Percentiles rank a stretch among this genome's conserved stretches.
These are phyloP conservation scores for Cryptosporidium tyzzeri DNA, from an alignment of 169 alveolate species.

Conservation along the genomic window DNA sequence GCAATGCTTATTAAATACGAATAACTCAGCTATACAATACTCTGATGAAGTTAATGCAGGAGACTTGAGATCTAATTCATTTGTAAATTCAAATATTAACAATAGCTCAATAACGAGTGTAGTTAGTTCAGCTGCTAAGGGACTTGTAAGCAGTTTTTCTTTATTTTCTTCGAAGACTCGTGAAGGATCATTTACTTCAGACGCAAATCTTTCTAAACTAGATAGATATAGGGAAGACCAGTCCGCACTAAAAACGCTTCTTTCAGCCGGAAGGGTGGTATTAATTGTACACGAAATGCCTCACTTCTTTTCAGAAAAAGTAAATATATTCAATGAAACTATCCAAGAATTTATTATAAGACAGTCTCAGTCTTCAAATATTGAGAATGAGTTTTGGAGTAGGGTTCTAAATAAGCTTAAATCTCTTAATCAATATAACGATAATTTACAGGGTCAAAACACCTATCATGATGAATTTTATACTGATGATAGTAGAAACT, in stretches of 20 bases:
- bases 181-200: slow-evolving; percentile 73
- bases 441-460: neutral
- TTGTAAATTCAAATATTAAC: slow-evolving; percentile 13
- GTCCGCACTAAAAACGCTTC: slow-evolving; percentile 64
- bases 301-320: slow-evolving; percentile 68
- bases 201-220: slow-evolving; percentile 47
- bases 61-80: slow-evolving; percentile 10
- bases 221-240: slow-evolving; percentile 73
- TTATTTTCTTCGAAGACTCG: slow-evolving; percentile 70
- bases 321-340: slow-evolving; percentile 24
- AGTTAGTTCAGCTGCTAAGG: slow-evolving; percentile 73
- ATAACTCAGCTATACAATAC: neutral
- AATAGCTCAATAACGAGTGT: slow-evolving; percentile 40
- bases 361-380: slow-evolving; percentile 38
- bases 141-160: slow-evolving; percentile 67
- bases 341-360: slow-evolving; percentile 47
- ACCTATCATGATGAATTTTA: slow-evolving; percentile 1
- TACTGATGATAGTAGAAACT: neutral
- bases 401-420: slow-evolving; percentile 17
- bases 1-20: slow-evolving; percentile 45
- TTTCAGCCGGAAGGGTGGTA: slow-evolving; percentile 72
- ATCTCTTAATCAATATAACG: slow-evolving; percentile 27
- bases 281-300: slow-evolving; percentile 71
- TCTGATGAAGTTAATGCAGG: slow-evolving; percentile 13
- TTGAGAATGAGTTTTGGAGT: slow-evolving; percentile 61